These are phyloP conservation scores for Xylaria sp. DNA, from an alignment of 495 filamentous ascomycete species.

Conservation along the genomic window DNA sequence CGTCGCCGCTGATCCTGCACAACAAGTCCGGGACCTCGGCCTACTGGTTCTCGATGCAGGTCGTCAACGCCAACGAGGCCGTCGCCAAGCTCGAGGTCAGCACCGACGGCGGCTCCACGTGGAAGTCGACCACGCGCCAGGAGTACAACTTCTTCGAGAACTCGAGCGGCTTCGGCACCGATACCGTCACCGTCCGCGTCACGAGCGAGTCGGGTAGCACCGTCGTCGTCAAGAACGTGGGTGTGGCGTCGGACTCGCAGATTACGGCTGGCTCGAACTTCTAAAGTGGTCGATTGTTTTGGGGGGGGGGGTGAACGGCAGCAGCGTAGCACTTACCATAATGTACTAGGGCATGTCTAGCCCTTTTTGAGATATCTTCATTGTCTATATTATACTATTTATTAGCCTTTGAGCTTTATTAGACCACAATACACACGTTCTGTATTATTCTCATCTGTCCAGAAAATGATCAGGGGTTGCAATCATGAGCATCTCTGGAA, in stretches of 20 bases:
- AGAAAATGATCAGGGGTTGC: not conserved
- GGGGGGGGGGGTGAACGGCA: not conserved
- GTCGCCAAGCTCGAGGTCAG: slow-evolving; percentile 62
- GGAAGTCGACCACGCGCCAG: slow-evolving; percentile 56
- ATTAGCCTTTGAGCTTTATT: slow-evolving; percentile 12
- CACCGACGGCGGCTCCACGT: slow-evolving; percentile 62
- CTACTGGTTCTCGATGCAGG: slow-evolving; percentile 63
- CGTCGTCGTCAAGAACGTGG: slow-evolving; percentile 35
- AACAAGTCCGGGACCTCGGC: slow-evolving; percentile 63
- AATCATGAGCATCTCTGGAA: not conserved
- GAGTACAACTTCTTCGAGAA: slow-evolving; percentile 69
- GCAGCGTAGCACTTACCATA: not conserved
- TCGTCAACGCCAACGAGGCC: slow-evolving; percentile 62
- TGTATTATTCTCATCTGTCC: not conserved
- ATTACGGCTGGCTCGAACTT: slow-evolving; percentile 38
- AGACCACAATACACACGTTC: not conserved
- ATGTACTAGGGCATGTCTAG: not conserved
- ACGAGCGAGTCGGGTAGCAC: slow-evolving; percentile 40
- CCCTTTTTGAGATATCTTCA: slow-evolving; percentile 1
- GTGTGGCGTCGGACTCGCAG: slow-evolving; percentile 27
- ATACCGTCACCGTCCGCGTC: slow-evolving; percentile 59
- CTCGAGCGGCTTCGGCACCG: slow-evolving; percentile 57
- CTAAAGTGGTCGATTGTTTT: slow-evolving; percentile 8
- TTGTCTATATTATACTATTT: slow-evolving; percentile 19
- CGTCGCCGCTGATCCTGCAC: slow-evolving; percentile 57